Base-by-base conservation (phyloP, 768 basidiomycete species). In the Serendipita sp. region DNA sequence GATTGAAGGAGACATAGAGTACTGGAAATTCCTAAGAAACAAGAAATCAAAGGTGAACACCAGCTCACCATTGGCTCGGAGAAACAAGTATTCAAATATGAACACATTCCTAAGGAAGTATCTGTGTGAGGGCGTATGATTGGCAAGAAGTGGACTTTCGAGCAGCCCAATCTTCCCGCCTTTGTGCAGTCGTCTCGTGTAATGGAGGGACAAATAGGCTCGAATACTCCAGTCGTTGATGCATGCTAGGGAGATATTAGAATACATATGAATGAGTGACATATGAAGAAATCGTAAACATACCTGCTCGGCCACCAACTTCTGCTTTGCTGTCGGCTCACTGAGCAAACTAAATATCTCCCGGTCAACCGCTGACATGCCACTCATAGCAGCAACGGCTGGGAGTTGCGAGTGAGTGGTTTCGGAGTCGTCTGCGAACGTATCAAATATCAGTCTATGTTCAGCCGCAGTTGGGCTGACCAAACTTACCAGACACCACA, bases 51-150 rank as follows among this genome's bases (percentile, higher is more conserved):
- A 5, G n/a, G n/a, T 48, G 53, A n/a, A 24, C 20, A 9, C 17
- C 11, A 34, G 30, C 26, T 28, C 9, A 58, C 53, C 24, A 58
- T 22, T 3, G 90, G 88, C 68, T 95, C 93, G 3, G 93, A 95
- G 72, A 97, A 97, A 71, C 95, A 98, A 7, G 94, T 92, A 69
- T 97, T 98, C 64, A 97, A 82, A 72, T 96, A 97, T 13, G 91
- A 94, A 72, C 96, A 99, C 70, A 98, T 94, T 0, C 96, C 96
- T 0, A 98, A 81, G 0, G 82, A 75, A 0, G 82, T 75, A 68
- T 97, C 94, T 0, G 96, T 98, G 69, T 97, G 91, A 9, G 88
- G 82, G 20, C 93, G 85, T 60, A 97, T 82, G 66, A 97, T 82
- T 7, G 92, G 90, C 24, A 88, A 82, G 72, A 96, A 96, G 72